Evolutionary conservation across 2,329 filamentous ascomycete genomes (phyloP).

Genomic region (Pestalotiopsis sp.): DNA sequence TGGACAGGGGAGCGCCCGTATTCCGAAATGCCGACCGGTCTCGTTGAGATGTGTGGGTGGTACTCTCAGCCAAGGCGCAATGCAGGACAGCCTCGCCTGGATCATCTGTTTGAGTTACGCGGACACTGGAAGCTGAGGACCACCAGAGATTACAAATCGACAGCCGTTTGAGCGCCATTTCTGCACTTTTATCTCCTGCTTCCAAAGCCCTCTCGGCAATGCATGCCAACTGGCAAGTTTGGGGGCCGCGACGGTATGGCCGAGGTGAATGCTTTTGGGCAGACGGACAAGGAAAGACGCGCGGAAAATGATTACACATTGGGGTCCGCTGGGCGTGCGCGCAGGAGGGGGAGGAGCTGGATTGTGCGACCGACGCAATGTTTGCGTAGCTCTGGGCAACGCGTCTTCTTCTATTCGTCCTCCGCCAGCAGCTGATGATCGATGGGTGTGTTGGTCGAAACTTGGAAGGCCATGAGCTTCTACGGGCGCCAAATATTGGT

Average conservation of each 20-base stretch:
- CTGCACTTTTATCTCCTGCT: background rate
- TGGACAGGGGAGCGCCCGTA: background rate
- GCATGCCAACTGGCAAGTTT: background rate
- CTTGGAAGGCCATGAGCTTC: background rate
- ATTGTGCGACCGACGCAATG: background rate
- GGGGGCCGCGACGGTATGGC: background rate
- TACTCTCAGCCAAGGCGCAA: background rate
- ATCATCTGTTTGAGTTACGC: background rate
- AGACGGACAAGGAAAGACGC: background rate
- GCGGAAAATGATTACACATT: background rate
- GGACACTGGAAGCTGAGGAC: background rate
- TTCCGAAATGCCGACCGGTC: background rate
- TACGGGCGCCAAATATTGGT: background rate
- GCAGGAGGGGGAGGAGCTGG: background rate
- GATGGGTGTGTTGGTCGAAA: background rate
- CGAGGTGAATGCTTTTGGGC: background rate
- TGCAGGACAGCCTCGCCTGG: background rate
- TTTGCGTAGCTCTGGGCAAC: background rate
- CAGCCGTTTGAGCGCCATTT: background rate
- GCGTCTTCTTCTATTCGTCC: background rate
- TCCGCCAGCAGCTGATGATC: background rate
- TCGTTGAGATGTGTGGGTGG: background rate
- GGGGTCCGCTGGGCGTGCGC: background rate
- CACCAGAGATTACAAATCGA: background rate
- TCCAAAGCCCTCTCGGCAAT: background rate